Evolutionary conservation across 1,284 basidiomycete species (phyloP).

Genomic region (Singerocomus inundabilis): DNA sequence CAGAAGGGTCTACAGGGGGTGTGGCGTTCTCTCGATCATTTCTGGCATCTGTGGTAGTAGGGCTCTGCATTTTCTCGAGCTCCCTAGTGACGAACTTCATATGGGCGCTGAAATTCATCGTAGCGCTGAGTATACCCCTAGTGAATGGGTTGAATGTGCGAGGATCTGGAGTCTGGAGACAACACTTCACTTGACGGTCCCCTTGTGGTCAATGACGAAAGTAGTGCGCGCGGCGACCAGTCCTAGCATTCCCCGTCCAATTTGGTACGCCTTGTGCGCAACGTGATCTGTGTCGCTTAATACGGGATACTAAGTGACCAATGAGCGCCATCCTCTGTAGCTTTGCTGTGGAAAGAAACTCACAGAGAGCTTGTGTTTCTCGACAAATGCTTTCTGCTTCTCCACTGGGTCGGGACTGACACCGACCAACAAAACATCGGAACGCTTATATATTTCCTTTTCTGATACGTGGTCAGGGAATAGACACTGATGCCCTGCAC

Average conservation of each 20-base stretch:
- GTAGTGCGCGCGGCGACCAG: constrained; percentile 65
- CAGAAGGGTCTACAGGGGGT: constrained; percentile 4
- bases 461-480: constrained; percentile 38
- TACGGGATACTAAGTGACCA: constrained; percentile 58
- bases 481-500: background rate
- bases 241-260: constrained; percentile 66
- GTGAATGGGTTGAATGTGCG: background rate
- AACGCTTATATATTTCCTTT: constrained; percentile 64
- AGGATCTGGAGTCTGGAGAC: background rate
- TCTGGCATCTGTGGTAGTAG: constrained; percentile 17
- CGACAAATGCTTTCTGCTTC: constrained; percentile 71
- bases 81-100: constrained; percentile 66
- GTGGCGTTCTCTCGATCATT: background rate
- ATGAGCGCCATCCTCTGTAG: background rate
- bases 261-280: constrained; percentile 60
- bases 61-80: constrained; percentile 50
- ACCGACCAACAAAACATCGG: constrained; percentile 65
- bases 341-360: background rate
- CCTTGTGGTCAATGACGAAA: constrained; percentile 71
- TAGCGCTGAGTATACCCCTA: constrained; percentile 55
- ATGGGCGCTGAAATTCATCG: constrained; percentile 62
- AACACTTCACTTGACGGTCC: constrained; percentile 52
- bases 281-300: constrained; percentile 66
- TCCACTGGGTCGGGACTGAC: constrained; percentile 68
- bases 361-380: constrained; percentile 68